These are phyloP conservation scores for Calonectria leucothoes DNA, from an alignment of 2,329 filamentous ascomycete genomes.

Conservation along the genomic window DNA sequence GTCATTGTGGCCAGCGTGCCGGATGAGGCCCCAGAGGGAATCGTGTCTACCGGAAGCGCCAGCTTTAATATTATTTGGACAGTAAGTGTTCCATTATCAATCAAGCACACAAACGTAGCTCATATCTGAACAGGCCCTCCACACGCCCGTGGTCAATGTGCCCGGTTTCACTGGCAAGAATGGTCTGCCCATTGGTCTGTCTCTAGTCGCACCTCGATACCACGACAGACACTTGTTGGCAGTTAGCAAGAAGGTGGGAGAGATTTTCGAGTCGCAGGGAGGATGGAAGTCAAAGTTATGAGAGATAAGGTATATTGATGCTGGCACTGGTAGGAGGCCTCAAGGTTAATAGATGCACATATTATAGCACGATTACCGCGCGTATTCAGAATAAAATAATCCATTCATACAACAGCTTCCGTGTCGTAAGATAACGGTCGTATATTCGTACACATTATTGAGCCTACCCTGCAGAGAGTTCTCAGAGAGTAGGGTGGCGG, in stretches of 20 bases:
- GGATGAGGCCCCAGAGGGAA: constrained; percentile 69
- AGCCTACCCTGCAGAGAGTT: neutral
- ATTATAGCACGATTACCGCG: neutral
- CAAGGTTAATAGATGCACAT: neutral
- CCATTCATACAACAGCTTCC: neutral
- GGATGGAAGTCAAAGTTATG: constrained; percentile 30
- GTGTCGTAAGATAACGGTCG: neutral
- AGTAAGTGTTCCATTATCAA: constrained; percentile 54
- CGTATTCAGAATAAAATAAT: neutral
- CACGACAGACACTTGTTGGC: constrained; percentile 57
- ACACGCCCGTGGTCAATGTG: constrained; percentile 71
- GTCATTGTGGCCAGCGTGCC: constrained; percentile 68
- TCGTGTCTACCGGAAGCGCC: constrained; percentile 64
- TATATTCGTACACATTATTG: neutral
- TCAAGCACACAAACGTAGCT: neutral
- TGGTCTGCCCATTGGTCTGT: constrained; percentile 68
- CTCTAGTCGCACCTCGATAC: constrained; percentile 60
- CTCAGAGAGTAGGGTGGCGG: neutral
- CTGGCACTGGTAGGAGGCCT: neutral
- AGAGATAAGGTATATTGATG: neutral
- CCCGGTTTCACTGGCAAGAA: constrained; percentile 67
- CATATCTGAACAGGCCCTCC: constrained; percentile 54
- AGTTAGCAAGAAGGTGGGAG: constrained; percentile 50
- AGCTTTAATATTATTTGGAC: constrained; percentile 65
- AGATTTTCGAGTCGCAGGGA: constrained; percentile 45